Percentiles rank a stretch among this genome's conserved stretches.
phyloP scores from a whole-genome alignment of 805 yeast species.

The Starmerella vaccinii region DNA sequence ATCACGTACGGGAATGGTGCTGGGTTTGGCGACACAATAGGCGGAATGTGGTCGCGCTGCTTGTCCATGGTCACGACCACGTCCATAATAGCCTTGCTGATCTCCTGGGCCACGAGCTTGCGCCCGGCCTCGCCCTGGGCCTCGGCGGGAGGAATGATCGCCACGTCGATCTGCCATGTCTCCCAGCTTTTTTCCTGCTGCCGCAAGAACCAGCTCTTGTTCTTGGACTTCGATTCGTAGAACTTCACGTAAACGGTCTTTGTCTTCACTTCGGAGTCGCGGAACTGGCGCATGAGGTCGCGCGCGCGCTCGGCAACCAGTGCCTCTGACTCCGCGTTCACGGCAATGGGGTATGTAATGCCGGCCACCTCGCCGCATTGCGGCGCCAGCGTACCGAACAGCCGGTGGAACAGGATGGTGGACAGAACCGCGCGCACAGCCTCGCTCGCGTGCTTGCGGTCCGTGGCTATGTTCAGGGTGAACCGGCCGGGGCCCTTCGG shows the following conservation, averaged over 20 bases:
- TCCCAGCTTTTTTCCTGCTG: slow-evolving; percentile 54
- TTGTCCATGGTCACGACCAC: slow-evolving; percentile 46
- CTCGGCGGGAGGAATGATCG: slow-evolving; percentile 32
- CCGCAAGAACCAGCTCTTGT: slow-evolving; percentile 48
- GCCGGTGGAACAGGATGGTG: slow-evolving; percentile 56
- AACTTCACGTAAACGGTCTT: slow-evolving; percentile 24
- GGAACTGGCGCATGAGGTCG: slow-evolving; percentile 11
- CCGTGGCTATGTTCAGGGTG: slow-evolving; percentile 27
- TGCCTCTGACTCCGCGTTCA: slow-evolving; percentile 19
- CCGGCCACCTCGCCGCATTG: slow-evolving; percentile 45
- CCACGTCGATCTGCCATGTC: slow-evolving; percentile 50
- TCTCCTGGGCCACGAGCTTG: background rate
- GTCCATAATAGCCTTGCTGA: slow-evolving; percentile 29
- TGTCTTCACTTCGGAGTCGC: slow-evolving; percentile 18
- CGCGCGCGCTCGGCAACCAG: slow-evolving; percentile 17
- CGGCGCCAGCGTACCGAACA: slow-evolving; percentile 57
- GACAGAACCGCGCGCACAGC: slow-evolving; percentile 51
- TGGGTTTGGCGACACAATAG: slow-evolving; percentile 54
- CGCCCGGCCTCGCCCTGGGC: slow-evolving; percentile 1
- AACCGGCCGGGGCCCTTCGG: background rate
- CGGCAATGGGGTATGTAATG: slow-evolving; percentile 38
- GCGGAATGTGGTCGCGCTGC: slow-evolving; percentile 61
- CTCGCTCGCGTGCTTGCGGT: slow-evolving; percentile 45
- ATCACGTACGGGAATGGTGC: slow-evolving; percentile 55
- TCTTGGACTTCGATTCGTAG: slow-evolving; percentile 32